Evolutionary conservation across 2,329 filamentous ascomycete genomes (phyloP).

Genomic region (Dothideomycetes sp.): DNA sequence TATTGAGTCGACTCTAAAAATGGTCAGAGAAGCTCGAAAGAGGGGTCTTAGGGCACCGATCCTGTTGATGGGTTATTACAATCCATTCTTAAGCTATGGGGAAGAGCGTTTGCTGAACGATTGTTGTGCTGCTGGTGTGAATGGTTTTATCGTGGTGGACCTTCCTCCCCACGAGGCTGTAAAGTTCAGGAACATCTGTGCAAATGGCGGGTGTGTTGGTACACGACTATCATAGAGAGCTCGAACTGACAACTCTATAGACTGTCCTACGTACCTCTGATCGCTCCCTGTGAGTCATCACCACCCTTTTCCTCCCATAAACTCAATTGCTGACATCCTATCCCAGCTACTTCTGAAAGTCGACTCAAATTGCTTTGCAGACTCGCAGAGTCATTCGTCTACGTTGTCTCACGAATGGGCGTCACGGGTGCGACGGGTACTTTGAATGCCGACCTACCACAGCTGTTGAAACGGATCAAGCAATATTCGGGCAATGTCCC

Average conservation of each 20-base stretch:
- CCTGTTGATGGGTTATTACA: slow-evolving; percentile 98
- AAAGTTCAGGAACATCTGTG: slow-evolving; percentile 78
- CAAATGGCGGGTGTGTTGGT: slow-evolving; percentile 61
- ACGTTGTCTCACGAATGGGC: slow-evolving; percentile 94
- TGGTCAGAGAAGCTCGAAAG: slow-evolving; percentile 70
- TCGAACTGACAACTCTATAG: slow-evolving; percentile 31
- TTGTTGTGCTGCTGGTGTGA: slow-evolving; percentile 73
- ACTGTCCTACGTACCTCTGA: slow-evolving; percentile 88
- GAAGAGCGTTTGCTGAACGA: slow-evolving; percentile 82
- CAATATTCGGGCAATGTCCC: slow-evolving; percentile 85
- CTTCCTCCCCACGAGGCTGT: slow-evolving; percentile 92
- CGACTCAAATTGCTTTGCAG: slow-evolving; percentile 94
- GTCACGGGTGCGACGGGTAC: slow-evolving; percentile 84
- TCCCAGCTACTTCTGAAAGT: slow-evolving; percentile 75
- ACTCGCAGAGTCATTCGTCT: slow-evolving; percentile 97
- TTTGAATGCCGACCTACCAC: slow-evolving; percentile 70
- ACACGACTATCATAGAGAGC: slow-evolving; percentile 30
- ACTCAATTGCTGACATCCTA: no score
- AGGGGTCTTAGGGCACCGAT: slow-evolving; percentile 72
- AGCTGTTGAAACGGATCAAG: slow-evolving; percentile 75
- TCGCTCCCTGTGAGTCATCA: no score
- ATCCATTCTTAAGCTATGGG: slow-evolving; percentile 86
- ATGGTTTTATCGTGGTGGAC: slow-evolving; percentile 95
- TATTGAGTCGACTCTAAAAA: slow-evolving; percentile 65
- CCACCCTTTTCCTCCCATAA: no score